Percentiles rank a stretch among this genome's conserved stretches.
Conservation (phyloP, 441 rosid genomes). For the Rhodomyrtus psidioides region DNA sequence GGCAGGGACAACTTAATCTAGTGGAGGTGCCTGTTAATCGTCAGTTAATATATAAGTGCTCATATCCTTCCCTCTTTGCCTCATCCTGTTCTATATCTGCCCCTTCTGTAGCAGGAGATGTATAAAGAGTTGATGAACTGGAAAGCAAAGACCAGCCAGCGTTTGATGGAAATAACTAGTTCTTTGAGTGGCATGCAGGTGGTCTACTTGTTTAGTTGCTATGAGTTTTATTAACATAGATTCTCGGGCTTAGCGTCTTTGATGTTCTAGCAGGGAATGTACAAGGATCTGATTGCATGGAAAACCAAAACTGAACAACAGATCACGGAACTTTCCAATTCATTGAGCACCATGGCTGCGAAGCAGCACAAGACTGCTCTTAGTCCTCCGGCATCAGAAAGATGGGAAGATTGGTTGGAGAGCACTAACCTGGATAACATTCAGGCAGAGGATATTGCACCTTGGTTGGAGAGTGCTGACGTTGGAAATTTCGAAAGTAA, state of each 20-base stretch:
- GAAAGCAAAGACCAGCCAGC: constrained; percentile 58
- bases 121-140: constrained; percentile 47
- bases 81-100: background rate
- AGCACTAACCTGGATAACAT: constrained; percentile 55
- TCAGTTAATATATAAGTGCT: background rate
- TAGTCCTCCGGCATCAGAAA: constrained; percentile 49
- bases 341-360: constrained; percentile 41
- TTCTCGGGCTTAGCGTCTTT: background rate
- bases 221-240: background rate
- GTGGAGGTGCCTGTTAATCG: constrained; percentile 43
- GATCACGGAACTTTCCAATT: constrained; percentile 54
- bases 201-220: background rate
- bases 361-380: constrained; percentile 36
- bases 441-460: constrained; percentile 45
- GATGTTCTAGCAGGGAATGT: constrained; percentile 37
- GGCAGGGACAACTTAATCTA: constrained; percentile 30
- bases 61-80: background rate
- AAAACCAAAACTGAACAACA: constrained; percentile 59
- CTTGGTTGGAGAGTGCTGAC: constrained; percentile 46
- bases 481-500: constrained; percentile 29
- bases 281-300: constrained; percentile 52
- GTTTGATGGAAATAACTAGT: constrained; percentile 44
- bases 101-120: constrained; percentile 32
- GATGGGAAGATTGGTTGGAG: constrained; percentile 80
- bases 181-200: constrained; percentile 78